Evolutionary conservation across 1,139 yeast genomes (phyloP).

Genomic region (Keqinozyma sinolaborantium): DNA sequence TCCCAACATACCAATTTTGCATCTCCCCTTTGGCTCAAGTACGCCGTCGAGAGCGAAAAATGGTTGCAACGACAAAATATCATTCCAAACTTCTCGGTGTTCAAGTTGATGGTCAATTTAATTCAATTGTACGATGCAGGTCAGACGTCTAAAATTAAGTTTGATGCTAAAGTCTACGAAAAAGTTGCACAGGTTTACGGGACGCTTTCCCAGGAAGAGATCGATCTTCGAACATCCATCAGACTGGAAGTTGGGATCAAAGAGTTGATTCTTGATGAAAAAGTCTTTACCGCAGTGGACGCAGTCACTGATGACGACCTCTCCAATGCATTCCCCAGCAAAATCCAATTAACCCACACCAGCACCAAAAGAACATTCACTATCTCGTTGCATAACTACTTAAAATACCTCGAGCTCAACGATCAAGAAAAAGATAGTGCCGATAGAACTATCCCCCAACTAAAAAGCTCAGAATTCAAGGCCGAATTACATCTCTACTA

Average conservation of each 20-base stretch:
- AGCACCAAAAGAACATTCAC: conserved; percentile 25
- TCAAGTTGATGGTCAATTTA: conserved; percentile 44
- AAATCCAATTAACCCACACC: conserved; percentile 36
- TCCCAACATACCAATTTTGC: conserved; percentile 58
- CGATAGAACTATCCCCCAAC: conserved; percentile 1
- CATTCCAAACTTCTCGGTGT: conserved; percentile 49
- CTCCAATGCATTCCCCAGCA: conserved; percentile 49
- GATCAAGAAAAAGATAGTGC: conserved; percentile 10
- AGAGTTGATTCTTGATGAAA: conserved; percentile 35
- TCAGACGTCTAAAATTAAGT: conserved; percentile 18
- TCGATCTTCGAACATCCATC: conserved; percentile 34
- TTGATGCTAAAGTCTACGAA: conserved; percentile 24
- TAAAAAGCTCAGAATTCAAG: conserved; percentile 11
- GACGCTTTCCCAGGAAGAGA: conserved; percentile 32
- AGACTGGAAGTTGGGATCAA: conserved; percentile 24
- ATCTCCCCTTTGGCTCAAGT: conserved; percentile 52
- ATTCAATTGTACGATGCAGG: conserved; percentile 39
- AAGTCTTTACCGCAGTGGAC: conserved; percentile 23
- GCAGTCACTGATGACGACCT: conserved; percentile 52
- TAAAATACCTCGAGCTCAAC: conserved; percentile 18
- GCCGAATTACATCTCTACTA: conserved; percentile 44
- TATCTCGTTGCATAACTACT: conserved; percentile 44
- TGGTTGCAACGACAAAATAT: conserved; percentile 53
- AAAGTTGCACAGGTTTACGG: conserved; percentile 29
- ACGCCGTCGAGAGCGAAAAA: conserved; percentile 44